Evolutionary conservation across 2,329 filamentous ascomycete species (phyloP).

Genomic region (Aureobasidium sp.): DNA sequence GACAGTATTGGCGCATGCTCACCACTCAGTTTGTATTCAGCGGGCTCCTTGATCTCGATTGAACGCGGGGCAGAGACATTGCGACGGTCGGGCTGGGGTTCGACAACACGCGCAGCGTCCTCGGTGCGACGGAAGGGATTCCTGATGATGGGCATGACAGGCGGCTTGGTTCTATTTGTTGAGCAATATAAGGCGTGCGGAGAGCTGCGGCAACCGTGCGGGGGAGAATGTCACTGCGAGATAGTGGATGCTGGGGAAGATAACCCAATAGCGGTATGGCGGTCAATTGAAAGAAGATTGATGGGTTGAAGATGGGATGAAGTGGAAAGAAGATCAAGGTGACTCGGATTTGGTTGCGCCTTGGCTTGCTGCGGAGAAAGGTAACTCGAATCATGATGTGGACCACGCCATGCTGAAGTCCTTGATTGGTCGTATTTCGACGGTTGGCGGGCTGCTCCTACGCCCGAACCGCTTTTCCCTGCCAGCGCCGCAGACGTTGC

Average conservation of each 20-base stretch:
- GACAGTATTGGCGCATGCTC: constrained; percentile 22
- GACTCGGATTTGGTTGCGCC: not conserved
- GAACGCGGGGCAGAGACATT: constrained; percentile 29
- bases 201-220: not conserved
- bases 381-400: constrained; percentile 1
- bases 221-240: not conserved
- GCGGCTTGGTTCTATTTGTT: not conserved
- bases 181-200: not conserved
- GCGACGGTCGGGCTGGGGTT: constrained; percentile 19
- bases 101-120: constrained; percentile 30
- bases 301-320: not conserved
- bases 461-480: not conserved
- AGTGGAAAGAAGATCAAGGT: not conserved
- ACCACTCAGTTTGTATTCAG: constrained; percentile 50
- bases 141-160: constrained; percentile 32
- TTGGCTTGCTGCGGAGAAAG: constrained; percentile 8
- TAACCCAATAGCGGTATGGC: not conserved
- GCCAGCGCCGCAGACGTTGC: not conserved
- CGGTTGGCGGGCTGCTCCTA: not conserved
- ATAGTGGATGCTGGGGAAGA: not conserved
- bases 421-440: not conserved
- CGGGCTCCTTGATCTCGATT: constrained; percentile 38
- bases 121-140: constrained; percentile 34
- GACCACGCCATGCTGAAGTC: not conserved
- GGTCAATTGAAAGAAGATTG: not conserved